Evolutionary conservation across 768 basidiomycete genomes (phyloP).

Genomic region (Xanthoconium stramineum): DNA sequence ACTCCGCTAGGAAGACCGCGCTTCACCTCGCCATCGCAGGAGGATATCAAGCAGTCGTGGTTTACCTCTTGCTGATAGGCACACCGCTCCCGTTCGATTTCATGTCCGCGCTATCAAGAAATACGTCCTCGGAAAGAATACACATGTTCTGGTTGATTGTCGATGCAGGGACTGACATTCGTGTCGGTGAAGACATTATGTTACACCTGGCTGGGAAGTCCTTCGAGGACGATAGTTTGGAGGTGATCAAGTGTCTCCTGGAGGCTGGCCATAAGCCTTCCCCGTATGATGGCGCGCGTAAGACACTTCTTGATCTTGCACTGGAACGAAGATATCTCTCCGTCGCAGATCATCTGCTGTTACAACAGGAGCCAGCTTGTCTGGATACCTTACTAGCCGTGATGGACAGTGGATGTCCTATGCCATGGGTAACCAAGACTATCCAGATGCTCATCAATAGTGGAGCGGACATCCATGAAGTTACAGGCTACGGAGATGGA

Average conservation of each 20-base stretch:
- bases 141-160: background rate
- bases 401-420: background rate
- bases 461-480: background rate
- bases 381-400: background rate
- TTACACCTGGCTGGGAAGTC: background rate
- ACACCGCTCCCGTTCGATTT: background rate
- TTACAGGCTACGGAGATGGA: background rate
- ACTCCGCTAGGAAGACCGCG: background rate
- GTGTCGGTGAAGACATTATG: background rate
- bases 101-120: background rate
- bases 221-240: background rate
- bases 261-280: background rate
- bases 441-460: background rate
- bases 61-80: background rate
- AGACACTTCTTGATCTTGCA: slow-evolving; percentile 2
- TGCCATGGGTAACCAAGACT: background rate
- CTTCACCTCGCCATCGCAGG: slow-evolving; percentile 2
- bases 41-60: background rate
- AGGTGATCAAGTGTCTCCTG: background rate
- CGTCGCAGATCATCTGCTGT: background rate
- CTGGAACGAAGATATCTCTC: background rate
- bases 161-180: background rate
- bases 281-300: background rate
- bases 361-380: background rate
- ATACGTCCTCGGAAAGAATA: background rate